Evolutionary conservation across 345 rosid species (phyloP).

Genomic region (Ricinus communis): DNA sequence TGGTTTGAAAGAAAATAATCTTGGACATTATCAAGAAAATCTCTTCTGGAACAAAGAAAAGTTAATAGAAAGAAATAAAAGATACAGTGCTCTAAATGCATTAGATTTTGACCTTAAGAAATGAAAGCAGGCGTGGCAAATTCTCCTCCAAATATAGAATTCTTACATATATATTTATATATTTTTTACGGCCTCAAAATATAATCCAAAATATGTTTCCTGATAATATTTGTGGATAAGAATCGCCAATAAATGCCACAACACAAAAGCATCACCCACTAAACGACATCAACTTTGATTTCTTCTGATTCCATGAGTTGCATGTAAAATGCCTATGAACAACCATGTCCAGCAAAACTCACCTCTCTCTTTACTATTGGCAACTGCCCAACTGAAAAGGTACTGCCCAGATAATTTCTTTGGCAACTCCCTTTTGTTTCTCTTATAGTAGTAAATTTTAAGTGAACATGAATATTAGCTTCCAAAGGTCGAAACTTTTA

Average conservation of each 20-base stretch:
- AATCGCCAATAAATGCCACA: constrained; percentile 31
- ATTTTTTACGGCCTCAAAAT: constrained; percentile 23
- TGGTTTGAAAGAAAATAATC: neutral
- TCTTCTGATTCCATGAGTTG: constrained; percentile 13
- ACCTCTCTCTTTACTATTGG: neutral
- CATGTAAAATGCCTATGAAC: constrained; percentile 11
- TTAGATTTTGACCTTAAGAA: neutral
- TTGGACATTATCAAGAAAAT: neutral
- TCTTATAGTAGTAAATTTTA: neutral
- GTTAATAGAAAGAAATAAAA: neutral
- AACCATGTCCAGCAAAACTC: constrained; percentile 23
- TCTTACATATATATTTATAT: constrained; percentile 6
- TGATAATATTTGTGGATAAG: constrained; percentile 61
- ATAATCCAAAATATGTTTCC: constrained; percentile 25
- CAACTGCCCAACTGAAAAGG: constrained; percentile 22
- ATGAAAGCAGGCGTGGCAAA: constrained; percentile 28
- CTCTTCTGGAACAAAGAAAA: too few relatives aligned
- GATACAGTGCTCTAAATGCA: neutral
- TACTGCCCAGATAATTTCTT: neutral
- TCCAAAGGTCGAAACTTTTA: too few relatives aligned
- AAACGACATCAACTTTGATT: constrained; percentile 17
- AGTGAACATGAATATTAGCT: neutral
- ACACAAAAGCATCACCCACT: constrained; percentile 29
- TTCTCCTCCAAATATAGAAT: too few relatives aligned
- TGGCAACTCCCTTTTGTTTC: neutral